Base-by-base conservation (phyloP, 352 stramenopile genomes). In the Phytophthora pistaciae region DNA sequence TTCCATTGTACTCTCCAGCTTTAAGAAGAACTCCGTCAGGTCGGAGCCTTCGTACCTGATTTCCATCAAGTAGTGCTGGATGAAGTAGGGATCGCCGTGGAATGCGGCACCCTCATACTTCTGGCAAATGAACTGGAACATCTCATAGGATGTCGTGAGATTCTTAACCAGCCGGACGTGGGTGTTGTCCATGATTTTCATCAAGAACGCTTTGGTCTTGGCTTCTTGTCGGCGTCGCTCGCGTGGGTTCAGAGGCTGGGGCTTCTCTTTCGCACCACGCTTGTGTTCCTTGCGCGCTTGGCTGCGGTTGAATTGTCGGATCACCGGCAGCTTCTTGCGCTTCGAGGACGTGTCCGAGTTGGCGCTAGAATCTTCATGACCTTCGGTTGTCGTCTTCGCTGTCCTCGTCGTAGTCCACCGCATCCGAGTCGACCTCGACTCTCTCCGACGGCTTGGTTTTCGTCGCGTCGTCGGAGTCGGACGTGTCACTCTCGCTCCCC, bases 341-440 rank as follows among this genome's bases (percentile, higher is more conserved):
- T 64, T 64, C n/a, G n/a, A n/a, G n/a, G n/a, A n/a, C n/a, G n/a
- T n/a, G n/a, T n/a, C n/a, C n/a, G n/a, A n/a, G n/a, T 33, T 29
- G 3, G 44, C 42, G 13, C 29, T 13, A 0, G 31, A 56, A 13
- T 50, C 55, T 16, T 69, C 49, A 6, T 67, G 48, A 62, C 11
- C 20, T 8, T 1, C 40, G 50, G 0, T 65, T 64, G 9, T 67
- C 49, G 3, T 75, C 31, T 13, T 66, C 49, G 29, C 52, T 64
- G 5, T 58, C 54, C 4, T 68, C 29, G 56, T 60, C 36, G 36
- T 42, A 65, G 48, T 56, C 48, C 1, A 55, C 44, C 1, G 27
- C 42, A n/a, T 70, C 61, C 1, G 48, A 70, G 10, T 68, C 46
- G 49, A 50, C 1, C 16, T 65, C 29, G 16, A 14, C 10, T 0